Percentiles rank a stretch among this genome's conserved stretches.
Conservation (phyloP, 2,329 filamentous ascomycete genomes). For the Colletotrichum phormii region DNA sequence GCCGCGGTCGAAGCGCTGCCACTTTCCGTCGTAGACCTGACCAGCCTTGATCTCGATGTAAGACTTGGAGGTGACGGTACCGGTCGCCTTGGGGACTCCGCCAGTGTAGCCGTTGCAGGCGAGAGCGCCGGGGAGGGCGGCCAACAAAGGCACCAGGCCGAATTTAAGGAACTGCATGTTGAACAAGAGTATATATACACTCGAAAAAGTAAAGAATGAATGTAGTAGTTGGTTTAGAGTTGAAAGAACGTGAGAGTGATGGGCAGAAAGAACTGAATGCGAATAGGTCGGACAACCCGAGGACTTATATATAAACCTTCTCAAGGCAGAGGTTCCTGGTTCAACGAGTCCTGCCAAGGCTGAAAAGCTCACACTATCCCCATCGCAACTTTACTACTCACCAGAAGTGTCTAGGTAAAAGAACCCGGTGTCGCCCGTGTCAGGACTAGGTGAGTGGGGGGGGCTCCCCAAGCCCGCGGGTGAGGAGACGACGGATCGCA, state of each 20-base stretch:
- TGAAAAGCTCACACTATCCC: background rate
- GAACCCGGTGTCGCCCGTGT: background rate
- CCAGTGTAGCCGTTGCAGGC: conserved; percentile 47
- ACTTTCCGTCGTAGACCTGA: conserved; percentile 48
- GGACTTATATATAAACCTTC: conserved; percentile 25
- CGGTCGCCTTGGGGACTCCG: conserved; percentile 44
- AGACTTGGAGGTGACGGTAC: conserved; percentile 39
- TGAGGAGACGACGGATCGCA: background rate
- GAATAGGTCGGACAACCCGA: background rate
- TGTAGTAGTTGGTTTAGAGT: conserved; percentile 18
- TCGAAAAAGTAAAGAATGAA: conserved; percentile 9
- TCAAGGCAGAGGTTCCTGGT: background rate
- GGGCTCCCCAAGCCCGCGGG: background rate
- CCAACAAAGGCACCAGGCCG: conserved; percentile 41
- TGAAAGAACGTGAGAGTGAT: conserved; percentile 13
- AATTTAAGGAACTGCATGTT: conserved; percentile 34
- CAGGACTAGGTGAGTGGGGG: background rate
- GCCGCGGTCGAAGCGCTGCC: conserved; percentile 53
- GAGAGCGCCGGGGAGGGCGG: conserved; percentile 42
- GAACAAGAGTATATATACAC: background rate
- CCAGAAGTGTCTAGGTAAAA: background rate
- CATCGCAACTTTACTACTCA: conserved; percentile 1
- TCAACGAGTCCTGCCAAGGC: background rate
- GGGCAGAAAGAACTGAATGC: background rate
- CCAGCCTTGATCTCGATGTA: conserved; percentile 44